Percentiles rank a stretch among this genome's conserved stretches.
These are phyloP conservation scores for Suillus subaureus DNA, from an alignment of 768 basidiomycete genomes.

Conservation along the genomic window DNA sequence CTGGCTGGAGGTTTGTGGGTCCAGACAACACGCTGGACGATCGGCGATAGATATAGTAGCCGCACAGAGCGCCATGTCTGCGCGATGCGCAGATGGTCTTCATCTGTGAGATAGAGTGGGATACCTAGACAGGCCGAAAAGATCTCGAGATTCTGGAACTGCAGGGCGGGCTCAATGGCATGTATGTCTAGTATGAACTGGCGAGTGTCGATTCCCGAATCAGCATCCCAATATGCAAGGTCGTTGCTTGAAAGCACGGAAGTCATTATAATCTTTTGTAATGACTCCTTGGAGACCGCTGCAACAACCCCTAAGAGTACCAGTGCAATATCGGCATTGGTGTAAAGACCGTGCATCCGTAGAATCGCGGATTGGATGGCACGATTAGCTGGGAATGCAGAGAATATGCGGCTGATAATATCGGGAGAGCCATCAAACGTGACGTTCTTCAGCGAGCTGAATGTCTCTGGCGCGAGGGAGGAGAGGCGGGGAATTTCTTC, in stretches of 20 bases:
- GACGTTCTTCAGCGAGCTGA: background rate
- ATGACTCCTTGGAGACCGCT: background rate
- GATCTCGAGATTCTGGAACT: background rate
- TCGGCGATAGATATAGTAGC: background rate
- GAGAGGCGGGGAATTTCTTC: background rate
- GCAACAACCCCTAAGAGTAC: background rate
- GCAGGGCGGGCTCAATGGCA: slow-evolving; percentile 3
- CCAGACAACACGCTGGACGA: slow-evolving; percentile 1
- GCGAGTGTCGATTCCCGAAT: background rate
- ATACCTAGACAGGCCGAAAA: slow-evolving; percentile 5
- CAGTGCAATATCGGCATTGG: background rate
- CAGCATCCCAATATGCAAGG: background rate
- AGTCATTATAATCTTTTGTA: slow-evolving; percentile 1
- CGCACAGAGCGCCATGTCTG: slow-evolving; percentile 3
- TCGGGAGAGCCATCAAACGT: slow-evolving; percentile 1
- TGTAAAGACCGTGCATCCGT: background rate
- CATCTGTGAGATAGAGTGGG: slow-evolving; percentile 4
- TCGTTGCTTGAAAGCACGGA: background rate
- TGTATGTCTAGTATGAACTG: slow-evolving; percentile 5
- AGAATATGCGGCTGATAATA: background rate
- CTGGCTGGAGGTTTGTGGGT: background rate
- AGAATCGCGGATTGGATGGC: background rate
- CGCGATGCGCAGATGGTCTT: slow-evolving; percentile 1
- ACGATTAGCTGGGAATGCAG: background rate
- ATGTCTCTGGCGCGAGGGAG: background rate